Evolutionary conservation across 305 asterid species (phyloP), one percentile per base, ranked within the genome.

Genomic region (Solanum aculeatissimum): DNA sequence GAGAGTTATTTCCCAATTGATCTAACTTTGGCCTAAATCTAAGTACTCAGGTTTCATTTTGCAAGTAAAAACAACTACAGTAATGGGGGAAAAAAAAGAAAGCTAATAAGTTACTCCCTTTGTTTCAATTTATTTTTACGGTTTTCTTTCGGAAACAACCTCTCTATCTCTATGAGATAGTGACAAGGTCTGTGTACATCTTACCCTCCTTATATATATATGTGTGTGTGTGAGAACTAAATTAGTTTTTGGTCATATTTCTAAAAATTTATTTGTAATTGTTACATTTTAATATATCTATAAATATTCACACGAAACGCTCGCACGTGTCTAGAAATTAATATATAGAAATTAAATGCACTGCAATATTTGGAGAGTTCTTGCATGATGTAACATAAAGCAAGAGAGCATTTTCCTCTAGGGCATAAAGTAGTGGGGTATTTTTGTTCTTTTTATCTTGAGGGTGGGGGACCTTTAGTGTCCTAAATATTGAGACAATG

Each of bases 401-500:
- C 35, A 32, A 18, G 29, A 49, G 18, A 74, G 60, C 82, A 51
- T 27, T 77, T 77, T 49, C 27, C 29, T 9, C 16, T 47, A 49
- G 81, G 47, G n/a, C 27, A 62, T 75, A 49, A 75, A 75, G 45
- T 18, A 25, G 81, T 75, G 81, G 81, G 81, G 81, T 45, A 74
- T 45, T 74, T 74, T 74, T 45, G 58, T 74, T 8, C 25, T 45
- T 45, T 43, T 23, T 74, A 74, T 74, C 60, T 74, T 21, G 12
- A 79, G 65, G 58, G 58, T 83, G 87, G 93, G 93, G 93, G 92
- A 60, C 91, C 93, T 86, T 57, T 57, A 83, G 84, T 91, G 92
- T 83, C 86, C 74, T 82, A 85, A 84, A 88, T 86, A 90, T 89
- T 84, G 94, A 88, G 97, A 94, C 97, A 94, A 53, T 92, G 92